Conservation (phyloP, 1,139 yeast species). For the Trichomonascaceae sp. region DNA sequence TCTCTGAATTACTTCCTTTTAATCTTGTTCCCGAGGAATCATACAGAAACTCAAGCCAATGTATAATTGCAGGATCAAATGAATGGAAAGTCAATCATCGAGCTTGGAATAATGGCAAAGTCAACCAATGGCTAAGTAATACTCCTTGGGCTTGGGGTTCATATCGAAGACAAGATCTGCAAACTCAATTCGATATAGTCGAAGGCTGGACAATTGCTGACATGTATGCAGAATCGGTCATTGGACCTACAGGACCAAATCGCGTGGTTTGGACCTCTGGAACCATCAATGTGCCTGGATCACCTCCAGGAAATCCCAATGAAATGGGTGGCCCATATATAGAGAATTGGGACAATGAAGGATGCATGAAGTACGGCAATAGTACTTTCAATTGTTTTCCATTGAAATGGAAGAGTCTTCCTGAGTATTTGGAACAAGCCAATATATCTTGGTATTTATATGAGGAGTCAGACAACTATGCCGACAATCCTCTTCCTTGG, state of each 20-base stretch:
- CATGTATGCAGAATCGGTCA: constrained; percentile 23
- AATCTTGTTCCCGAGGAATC: constrained; percentile 10
- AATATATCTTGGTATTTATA: constrained; percentile 24
- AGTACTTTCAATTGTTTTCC: constrained; percentile 22
- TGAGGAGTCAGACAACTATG: constrained; percentile 24
- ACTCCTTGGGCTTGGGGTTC: constrained; percentile 21
- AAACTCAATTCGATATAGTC: constrained; percentile 20
- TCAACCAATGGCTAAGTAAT: constrained; percentile 19
- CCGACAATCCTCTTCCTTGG: constrained; percentile 25
- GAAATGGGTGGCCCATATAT: constrained; percentile 23
- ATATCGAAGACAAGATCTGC: constrained; percentile 18
- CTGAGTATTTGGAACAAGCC: constrained; percentile 22
- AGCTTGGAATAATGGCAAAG: constrained; percentile 20
- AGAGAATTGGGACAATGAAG: constrained; percentile 22
- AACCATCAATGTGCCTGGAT: constrained; percentile 16
- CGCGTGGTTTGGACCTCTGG: constrained; percentile 24
- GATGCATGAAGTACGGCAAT: constrained; percentile 18
- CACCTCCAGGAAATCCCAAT: constrained; percentile 12
- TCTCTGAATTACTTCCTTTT: constrained; percentile 12
- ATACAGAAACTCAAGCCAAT: constrained; percentile 18
- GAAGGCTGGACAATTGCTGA: constrained; percentile 23
- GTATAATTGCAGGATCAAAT: constrained; percentile 19
- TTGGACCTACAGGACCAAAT: constrained; percentile 24
- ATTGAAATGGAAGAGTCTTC: constrained; percentile 23
- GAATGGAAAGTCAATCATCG: constrained; percentile 20